A percentile compares a stretch with the other conserved stretches of the same genome.
Conservation (phyloP, 371 early-diverging fungal genomes). For the Mucor irregularis region DNA sequence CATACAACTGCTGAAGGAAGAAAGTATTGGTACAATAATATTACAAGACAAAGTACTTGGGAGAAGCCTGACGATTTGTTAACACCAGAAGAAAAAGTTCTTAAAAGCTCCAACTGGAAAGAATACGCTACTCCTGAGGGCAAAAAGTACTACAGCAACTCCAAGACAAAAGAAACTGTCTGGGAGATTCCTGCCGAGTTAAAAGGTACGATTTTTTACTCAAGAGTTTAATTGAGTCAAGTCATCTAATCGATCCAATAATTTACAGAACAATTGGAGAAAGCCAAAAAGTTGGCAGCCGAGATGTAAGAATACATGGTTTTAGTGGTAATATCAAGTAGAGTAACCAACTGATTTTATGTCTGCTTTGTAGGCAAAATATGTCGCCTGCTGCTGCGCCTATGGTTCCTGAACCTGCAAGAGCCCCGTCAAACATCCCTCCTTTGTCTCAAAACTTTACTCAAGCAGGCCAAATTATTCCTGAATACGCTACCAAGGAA, state of each 20-base stretch:
- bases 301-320: constrained; percentile 23
- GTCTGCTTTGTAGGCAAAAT: neutral
- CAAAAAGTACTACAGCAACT: constrained; percentile 88
- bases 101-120: constrained; percentile 80
- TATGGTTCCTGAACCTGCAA: neutral
- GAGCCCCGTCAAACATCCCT: neutral
- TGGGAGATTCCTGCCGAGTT: constrained; percentile 88
- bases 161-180: constrained; percentile 76
- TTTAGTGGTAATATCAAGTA: too few relatives aligned
- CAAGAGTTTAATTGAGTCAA: neutral
- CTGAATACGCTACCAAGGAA: constrained; percentile 72
- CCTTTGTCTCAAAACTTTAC: constrained; percentile 17
- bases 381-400: neutral
- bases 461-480: constrained; percentile 11
- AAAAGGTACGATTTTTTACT: constrained; percentile 42
- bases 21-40: constrained; percentile 82
- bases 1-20: constrained; percentile 80
- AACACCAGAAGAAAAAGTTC: constrained; percentile 77
- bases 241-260: neutral
- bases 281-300: constrained; percentile 33
- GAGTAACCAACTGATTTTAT: too few relatives aligned
- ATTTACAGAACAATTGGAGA: constrained; percentile 35
- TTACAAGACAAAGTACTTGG: constrained; percentile 85
- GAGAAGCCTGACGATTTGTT: constrained; percentile 94
- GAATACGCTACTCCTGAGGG: constrained; percentile 85